Evolutionary conservation across 169 alveolate genomes (phyloP).

Genomic region (Fabrea salina): DNA sequence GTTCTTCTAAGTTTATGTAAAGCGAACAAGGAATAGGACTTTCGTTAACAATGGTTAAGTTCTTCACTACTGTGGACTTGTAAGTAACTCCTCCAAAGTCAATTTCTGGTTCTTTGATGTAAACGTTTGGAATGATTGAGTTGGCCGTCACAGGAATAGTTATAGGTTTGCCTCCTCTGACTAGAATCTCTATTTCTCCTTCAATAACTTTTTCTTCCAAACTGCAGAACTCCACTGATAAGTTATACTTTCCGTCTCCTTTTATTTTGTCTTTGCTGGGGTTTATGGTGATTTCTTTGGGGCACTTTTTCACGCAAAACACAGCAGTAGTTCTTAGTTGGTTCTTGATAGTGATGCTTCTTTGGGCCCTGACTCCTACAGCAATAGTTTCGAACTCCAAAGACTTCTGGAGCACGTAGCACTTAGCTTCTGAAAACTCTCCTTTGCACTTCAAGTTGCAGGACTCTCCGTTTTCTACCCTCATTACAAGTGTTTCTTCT

Average conservation of each 20-base stretch:
- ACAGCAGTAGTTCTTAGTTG: slow-evolving; percentile 52
- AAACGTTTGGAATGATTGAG: slow-evolving; percentile 73
- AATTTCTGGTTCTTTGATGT: slow-evolving; percentile 66
- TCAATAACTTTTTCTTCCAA: slow-evolving; percentile 66
- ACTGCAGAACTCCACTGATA: slow-evolving; percentile 61
- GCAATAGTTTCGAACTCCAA: slow-evolving; percentile 57
- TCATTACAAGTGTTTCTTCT: slow-evolving; percentile 48
- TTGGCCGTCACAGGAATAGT: slow-evolving; percentile 65
- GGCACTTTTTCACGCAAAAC: slow-evolving; percentile 41
- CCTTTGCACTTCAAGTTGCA: slow-evolving; percentile 50
- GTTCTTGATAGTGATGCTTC: slow-evolving; percentile 48
- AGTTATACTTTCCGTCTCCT: slow-evolving; percentile 54
- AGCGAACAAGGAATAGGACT: slow-evolving; percentile 69
- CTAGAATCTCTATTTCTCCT: slow-evolving; percentile 63
- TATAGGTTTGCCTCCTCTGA: slow-evolving; percentile 78
- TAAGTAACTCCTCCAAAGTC: slow-evolving; percentile 80
- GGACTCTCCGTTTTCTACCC: slow-evolving; percentile 52
- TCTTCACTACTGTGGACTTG: slow-evolving; percentile 62
- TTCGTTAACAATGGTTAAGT: slow-evolving; percentile 67
- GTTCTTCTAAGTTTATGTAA: slow-evolving; percentile 65
- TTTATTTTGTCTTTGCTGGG: slow-evolving; percentile 69
- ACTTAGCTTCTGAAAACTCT: slow-evolving; percentile 52
- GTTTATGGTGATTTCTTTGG: slow-evolving; percentile 39
- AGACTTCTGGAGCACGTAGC: slow-evolving; percentile 40
- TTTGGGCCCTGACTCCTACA: slow-evolving; percentile 56